phyloP scores from a whole-genome alignment of 2,329 filamentous ascomycete species.

The Ceratocystis eucalypticola region DNA sequence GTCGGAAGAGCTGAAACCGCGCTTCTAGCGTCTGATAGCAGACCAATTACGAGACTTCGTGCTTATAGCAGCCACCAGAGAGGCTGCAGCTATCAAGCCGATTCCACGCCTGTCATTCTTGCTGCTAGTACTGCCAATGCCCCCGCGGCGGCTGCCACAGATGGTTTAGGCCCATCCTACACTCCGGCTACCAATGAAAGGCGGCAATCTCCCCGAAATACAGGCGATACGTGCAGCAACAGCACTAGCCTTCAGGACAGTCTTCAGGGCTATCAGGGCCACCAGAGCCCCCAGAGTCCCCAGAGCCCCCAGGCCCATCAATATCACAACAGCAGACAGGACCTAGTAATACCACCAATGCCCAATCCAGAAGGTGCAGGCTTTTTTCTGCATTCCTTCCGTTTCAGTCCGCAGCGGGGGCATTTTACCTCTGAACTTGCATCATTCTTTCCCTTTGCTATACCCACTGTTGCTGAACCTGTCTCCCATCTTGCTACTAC shows the following conservation, averaged over 20 bases:
- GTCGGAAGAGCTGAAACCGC: neutral
- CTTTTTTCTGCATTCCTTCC: slow-evolving; percentile 15
- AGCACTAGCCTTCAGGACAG: neutral
- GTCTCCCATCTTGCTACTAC: neutral
- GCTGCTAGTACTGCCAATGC: neutral
- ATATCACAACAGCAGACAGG: neutral
- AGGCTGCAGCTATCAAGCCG: neutral
- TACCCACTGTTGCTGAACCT: neutral
- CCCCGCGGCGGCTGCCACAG: neutral
- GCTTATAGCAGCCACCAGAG: neutral
- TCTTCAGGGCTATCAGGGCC: neutral
- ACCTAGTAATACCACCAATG: neutral
- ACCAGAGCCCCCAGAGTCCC: neutral
- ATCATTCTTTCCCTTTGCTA: neutral
- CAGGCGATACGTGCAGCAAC: neutral
- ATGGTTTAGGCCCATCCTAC: neutral
- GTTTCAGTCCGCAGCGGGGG: slow-evolving; percentile 11
- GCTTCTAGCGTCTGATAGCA: neutral
- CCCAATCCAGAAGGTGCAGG: slow-evolving; percentile 8
- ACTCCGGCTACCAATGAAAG: neutral
- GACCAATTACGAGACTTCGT: neutral
- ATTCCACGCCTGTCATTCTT: neutral
- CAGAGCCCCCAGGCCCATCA: neutral
- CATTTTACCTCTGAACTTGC: neutral
- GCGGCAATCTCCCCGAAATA: neutral